Conservation (phyloP, 1,284 basidiomycete genomes). For the Cutaneotrichosporon arboriforme region DNA sequence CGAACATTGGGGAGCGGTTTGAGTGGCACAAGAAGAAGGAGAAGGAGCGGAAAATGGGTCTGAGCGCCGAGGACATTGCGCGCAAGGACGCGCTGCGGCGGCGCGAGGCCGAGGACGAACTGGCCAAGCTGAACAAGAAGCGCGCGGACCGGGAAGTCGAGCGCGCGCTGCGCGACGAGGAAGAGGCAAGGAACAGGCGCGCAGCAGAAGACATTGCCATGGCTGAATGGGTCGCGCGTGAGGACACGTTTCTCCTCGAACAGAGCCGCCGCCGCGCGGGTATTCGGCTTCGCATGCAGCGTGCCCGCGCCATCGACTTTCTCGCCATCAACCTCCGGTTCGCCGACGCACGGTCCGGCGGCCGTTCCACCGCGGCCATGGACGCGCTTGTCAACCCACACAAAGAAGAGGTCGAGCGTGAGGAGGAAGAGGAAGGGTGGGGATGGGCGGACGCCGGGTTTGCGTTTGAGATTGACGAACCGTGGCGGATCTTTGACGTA, state of each 20-base stretch:
- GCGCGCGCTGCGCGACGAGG: constrained; percentile 79
- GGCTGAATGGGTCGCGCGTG: constrained; percentile 96
- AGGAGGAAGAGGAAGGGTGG: constrained; percentile 63
- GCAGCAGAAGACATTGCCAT: constrained; percentile 91
- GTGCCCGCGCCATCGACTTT: constrained; percentile 94
- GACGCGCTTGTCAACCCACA: constrained; percentile 33
- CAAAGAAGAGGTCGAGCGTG: constrained; percentile 39
- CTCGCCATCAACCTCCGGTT: constrained; percentile 88
- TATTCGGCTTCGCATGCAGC: constrained; percentile 89
- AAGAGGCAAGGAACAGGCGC: constrained; percentile 79
- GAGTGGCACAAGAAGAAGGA: constrained; percentile 98
- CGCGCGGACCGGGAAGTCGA: constrained; percentile 90
- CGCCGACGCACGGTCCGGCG: constrained; percentile 55
- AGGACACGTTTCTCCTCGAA: constrained; percentile 94
- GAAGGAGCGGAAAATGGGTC: constrained; percentile 83
- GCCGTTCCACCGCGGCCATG: constrained; percentile 37
- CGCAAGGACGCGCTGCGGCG: constrained; percentile 71
- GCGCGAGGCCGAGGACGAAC: constrained; percentile 88
- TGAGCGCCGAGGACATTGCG: constrained; percentile 73
- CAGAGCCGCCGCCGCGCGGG: constrained; percentile 85
- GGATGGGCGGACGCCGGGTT: constrained; percentile 73
- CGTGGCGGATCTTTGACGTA: constrained; percentile 92
- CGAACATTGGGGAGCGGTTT: constrained; percentile 90
- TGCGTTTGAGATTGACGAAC: constrained; percentile 97
- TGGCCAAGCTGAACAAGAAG: constrained; percentile 82